A percentile compares a stretch with the other conserved stretches of the same genome.
Evolutionary conservation across 2,329 filamentous ascomycete species (phyloP).

Genomic region (Knufia fluminis): DNA sequence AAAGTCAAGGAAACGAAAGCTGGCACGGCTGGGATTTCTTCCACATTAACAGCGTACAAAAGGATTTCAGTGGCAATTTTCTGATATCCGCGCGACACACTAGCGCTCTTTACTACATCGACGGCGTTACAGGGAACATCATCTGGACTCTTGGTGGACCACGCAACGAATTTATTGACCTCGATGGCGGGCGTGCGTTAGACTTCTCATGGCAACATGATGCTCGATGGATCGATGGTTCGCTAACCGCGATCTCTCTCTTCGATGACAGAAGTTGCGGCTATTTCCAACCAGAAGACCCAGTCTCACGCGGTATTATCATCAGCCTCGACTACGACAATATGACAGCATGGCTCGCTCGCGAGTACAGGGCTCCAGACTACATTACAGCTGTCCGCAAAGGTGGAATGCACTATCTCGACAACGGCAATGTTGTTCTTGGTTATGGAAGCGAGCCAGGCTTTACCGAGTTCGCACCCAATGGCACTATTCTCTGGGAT

Average conservation of each 20-base stretch:
- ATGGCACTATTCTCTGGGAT: slow-evolving; percentile 28
- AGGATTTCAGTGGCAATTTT: slow-evolving; percentile 23
- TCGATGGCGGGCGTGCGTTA: slow-evolving; percentile 8
- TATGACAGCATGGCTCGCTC: not conserved
- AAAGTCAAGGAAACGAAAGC: slow-evolving; percentile 39
- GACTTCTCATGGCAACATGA: slow-evolving; percentile 36
- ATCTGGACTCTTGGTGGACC: slow-evolving; percentile 32
- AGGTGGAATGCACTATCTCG: not conserved
- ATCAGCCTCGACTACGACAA: not conserved
- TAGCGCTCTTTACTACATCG: slow-evolving; percentile 20
- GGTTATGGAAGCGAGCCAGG: slow-evolving; percentile 35
- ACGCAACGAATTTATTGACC: slow-evolving; percentile 22
- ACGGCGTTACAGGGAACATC: slow-evolving; percentile 30
- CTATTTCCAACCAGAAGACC: not conserved
- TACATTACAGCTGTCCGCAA: not conserved
- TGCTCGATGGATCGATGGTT: slow-evolving; percentile 17
- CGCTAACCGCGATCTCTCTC: not conserved
- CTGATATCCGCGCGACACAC: not conserved
- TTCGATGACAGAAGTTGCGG: slow-evolving; percentile 4
- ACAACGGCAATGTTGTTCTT: slow-evolving; percentile 29
- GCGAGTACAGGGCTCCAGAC: not conserved
- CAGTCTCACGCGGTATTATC: not conserved
- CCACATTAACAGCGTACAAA: slow-evolving; percentile 36
- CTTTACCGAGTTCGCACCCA: slow-evolving; percentile 31
- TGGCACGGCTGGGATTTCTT: slow-evolving; percentile 39